Conservation (phyloP, 805 yeast genomes). For the Cyberlindnera xishuangbannaensis region DNA sequence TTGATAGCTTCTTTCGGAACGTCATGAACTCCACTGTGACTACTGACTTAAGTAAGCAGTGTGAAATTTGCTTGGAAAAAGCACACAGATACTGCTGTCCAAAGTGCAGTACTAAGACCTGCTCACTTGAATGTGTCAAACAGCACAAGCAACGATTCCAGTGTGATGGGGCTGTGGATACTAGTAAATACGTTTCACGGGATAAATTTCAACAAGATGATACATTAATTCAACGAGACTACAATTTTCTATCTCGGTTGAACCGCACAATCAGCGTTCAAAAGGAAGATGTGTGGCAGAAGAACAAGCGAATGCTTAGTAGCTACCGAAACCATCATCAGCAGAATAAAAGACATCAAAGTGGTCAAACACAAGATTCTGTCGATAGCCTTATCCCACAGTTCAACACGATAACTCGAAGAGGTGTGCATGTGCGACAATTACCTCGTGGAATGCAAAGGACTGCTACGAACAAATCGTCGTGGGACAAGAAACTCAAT, state of each 20-base stretch:
- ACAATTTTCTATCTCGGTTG: conserved; percentile 60
- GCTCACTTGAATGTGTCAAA: conserved; percentile 67
- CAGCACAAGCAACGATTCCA: conserved; percentile 55
- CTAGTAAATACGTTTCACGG: conserved; percentile 49
- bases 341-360: conserved; percentile 2
- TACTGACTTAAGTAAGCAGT: conserved; percentile 21
- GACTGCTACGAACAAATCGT: conserved; percentile 54
- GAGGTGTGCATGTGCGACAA: conserved; percentile 61
- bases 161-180: conserved; percentile 66
- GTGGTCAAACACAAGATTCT: too few species aligned
- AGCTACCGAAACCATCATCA: conserved; percentile 11
- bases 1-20: too few species aligned
- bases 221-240: conserved; percentile 62
- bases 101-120: conserved; percentile 59
- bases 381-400: not conserved
- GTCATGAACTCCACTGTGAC: too few species aligned
- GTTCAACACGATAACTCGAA: conserved; percentile 31
- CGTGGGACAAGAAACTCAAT: conserved; percentile 58
- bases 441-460: conserved; percentile 76
- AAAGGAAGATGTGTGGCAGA: conserved; percentile 42
- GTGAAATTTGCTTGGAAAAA: conserved; percentile 40
- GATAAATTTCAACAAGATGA: conserved; percentile 36
- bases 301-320: conserved; percentile 26
- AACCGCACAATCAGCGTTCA: conserved; percentile 57
- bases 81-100: conserved; percentile 73